A percentile compares a stretch with the other conserved stretches of the same genome.
These are phyloP conservation scores for Rickenella mellea DNA, from an alignment of 768 basidiomycete species.

Conservation along the genomic window DNA sequence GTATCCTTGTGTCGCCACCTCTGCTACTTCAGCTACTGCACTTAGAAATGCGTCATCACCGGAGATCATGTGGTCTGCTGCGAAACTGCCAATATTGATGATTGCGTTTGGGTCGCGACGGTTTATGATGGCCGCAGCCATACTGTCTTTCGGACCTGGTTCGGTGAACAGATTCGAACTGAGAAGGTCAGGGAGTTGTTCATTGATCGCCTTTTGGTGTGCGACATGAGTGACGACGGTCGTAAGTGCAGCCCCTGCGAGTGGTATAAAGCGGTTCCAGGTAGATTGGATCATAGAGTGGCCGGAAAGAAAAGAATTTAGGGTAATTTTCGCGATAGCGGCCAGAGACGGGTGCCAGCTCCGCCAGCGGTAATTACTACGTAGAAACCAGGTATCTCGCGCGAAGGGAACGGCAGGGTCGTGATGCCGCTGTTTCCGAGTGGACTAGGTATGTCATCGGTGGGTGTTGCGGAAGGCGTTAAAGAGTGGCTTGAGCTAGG, in stretches of 20 bases:
- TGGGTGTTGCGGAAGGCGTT: slow-evolving; percentile 26
- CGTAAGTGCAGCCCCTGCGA: slow-evolving; percentile 61
- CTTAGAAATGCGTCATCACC: slow-evolving; percentile 82
- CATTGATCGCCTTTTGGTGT: slow-evolving; percentile 63
- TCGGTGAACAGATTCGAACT: slow-evolving; percentile 68
- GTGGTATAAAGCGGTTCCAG: slow-evolving; percentile 80
- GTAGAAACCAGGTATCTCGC: slow-evolving; percentile 79
- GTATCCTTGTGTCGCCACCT: slow-evolving; percentile 68
- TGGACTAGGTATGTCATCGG: slow-evolving; percentile 56
- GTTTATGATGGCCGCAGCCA: slow-evolving; percentile 76
- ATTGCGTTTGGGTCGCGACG: slow-evolving; percentile 71
- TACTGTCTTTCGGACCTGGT: slow-evolving; percentile 85
- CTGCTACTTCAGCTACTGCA: slow-evolving; percentile 78
- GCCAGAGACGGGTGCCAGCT: slow-evolving; percentile 84
- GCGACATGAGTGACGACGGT: slow-evolving; percentile 77
- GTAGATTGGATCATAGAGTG: slow-evolving; percentile 84
- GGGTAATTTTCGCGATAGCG: slow-evolving; percentile 77
- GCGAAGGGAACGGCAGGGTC: slow-evolving; percentile 37
- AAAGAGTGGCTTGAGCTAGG: slow-evolving; percentile 49
- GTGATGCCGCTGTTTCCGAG: slow-evolving; percentile 54
- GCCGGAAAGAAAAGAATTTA: slow-evolving; percentile 76
- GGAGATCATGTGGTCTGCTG: slow-evolving; percentile 90
- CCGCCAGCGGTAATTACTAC: slow-evolving; percentile 87
- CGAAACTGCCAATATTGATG: slow-evolving; percentile 82
- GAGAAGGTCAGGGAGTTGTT: slow-evolving; percentile 73